phyloP scores from a whole-genome alignment of 1,284 basidiomycete genomes.

The Waitea zeae region DNA sequence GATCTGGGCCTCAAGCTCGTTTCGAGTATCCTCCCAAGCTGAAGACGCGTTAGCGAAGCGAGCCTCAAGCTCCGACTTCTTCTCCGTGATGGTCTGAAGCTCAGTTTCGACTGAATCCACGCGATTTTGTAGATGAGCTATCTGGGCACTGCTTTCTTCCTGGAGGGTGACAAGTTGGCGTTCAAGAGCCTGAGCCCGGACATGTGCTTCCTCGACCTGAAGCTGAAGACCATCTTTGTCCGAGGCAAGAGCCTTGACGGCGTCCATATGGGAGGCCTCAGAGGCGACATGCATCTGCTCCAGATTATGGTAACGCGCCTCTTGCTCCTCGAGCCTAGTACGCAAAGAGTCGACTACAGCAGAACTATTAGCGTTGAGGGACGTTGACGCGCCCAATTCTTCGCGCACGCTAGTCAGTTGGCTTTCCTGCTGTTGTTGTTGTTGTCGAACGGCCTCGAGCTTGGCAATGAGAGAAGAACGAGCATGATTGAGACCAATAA shows the following conservation, averaged over 20 bases:
- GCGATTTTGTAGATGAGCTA: background rate
- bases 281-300: background rate
- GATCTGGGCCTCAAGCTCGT: constrained; percentile 13
- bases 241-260: background rate
- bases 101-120: background rate
- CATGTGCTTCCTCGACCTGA: too few relatives aligned
- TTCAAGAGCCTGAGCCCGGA: too few relatives aligned
- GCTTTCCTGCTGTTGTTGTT: background rate
- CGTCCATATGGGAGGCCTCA: background rate
- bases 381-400: too few relatives aligned
- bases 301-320: too few relatives aligned
- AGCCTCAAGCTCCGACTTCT: constrained; percentile 6
- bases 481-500: too few relatives aligned
- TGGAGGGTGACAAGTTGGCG: background rate
- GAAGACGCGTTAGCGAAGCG: constrained; percentile 8
- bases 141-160: background rate
- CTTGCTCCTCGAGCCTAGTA: background rate
- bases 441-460: too few relatives aligned
- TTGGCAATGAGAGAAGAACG: too few relatives aligned
- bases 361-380: too few relatives aligned
- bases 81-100: background rate
- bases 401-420: too few relatives aligned
- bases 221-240: background rate
- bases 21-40: constrained; percentile 16
- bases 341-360: background rate